A percentile compares a stretch with the other conserved stretches of the same genome.
These are phyloP conservation scores for Akanthomyces dipterigenus DNA, from an alignment of 2,329 filamentous ascomycete species.

Conservation along the genomic window DNA sequence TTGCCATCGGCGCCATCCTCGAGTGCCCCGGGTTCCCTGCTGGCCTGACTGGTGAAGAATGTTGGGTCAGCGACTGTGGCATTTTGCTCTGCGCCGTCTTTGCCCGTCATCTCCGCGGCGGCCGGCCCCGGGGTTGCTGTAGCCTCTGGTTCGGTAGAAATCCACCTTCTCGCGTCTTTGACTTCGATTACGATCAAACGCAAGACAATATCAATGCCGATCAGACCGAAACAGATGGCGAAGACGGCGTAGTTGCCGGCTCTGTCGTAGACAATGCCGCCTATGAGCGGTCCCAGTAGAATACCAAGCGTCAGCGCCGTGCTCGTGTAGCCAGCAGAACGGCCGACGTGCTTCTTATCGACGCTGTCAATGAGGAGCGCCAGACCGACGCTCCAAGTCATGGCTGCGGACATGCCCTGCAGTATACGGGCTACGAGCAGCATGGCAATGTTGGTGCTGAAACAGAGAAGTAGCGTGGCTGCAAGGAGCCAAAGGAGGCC, in stretches of 20 bases:
- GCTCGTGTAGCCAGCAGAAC: slow-evolving; percentile 28
- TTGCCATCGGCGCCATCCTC: neutral
- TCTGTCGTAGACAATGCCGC: slow-evolving; percentile 27
- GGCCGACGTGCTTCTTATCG: slow-evolving; percentile 24
- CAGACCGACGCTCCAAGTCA: slow-evolving; percentile 31
- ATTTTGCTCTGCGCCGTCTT: neutral
- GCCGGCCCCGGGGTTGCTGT: slow-evolving; percentile 2
- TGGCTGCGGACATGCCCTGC: slow-evolving; percentile 26
- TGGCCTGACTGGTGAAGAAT: neutral
- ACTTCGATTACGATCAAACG: slow-evolving; percentile 27
- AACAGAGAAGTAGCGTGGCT: slow-evolving; percentile 26
- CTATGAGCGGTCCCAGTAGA: slow-evolving; percentile 25
- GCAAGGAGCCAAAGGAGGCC: slow-evolving; percentile 24
- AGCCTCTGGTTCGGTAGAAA: slow-evolving; percentile 8
- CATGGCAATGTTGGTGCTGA: slow-evolving; percentile 24
- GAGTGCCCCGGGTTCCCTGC: neutral
- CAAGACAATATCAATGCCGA: slow-evolving; percentile 26
- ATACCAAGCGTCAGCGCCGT: slow-evolving; percentile 27
- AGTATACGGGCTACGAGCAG: slow-evolving; percentile 26
- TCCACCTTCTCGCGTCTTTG: slow-evolving; percentile 25
- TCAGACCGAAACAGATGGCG: slow-evolving; percentile 29
- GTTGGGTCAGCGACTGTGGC: neutral
- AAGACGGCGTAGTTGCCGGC: slow-evolving; percentile 29
- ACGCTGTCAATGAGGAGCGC: slow-evolving; percentile 30
- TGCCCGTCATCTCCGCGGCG: neutral